A percentile compares a stretch with the other conserved stretches of the same genome.
These are phyloP conservation scores for sweet orange (Citrus sinensis) DNA, from an alignment of 345 rosid genomes.

Conservation along the genomic window DNA sequence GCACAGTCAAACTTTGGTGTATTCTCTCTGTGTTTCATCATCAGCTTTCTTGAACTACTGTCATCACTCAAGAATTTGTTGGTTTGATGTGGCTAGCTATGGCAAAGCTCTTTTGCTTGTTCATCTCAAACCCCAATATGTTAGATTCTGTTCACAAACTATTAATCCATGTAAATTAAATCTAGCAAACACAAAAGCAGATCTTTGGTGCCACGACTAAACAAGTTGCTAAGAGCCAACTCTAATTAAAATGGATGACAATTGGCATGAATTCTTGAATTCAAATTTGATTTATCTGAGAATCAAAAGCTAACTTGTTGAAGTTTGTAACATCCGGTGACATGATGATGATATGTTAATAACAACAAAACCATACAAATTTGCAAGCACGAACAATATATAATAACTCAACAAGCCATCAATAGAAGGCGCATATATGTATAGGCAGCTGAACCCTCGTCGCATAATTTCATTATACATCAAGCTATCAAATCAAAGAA, in stretches of 20 bases:
- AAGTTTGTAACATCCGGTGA: neutral
- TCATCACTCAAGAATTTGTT: neutral
- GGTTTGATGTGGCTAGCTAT: neutral
- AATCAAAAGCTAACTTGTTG: neutral
- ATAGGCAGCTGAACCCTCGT: too few species aligned
- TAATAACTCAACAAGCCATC: too few species aligned
- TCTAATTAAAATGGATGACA: neutral
- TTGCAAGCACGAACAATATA: neutral
- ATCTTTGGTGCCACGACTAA: neutral
- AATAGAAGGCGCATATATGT: too few species aligned
- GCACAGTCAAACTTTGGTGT: neutral
- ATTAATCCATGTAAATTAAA: neutral
- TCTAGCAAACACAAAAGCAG: too few species aligned
- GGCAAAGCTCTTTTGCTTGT: neutral
- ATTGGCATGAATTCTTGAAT: neutral
- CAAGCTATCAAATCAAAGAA: too few species aligned
- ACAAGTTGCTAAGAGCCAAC: neutral
- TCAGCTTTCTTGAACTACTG: neutral
- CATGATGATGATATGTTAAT: too few species aligned
- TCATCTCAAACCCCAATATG: neutral
- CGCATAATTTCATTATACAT: too few species aligned
- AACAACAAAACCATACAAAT: too few species aligned
- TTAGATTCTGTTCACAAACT: neutral
- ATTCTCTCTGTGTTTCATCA: neutral
- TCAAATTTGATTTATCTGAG: neutral